Base-by-base conservation (phyloP, 2,329 filamentous ascomycete species). In the Chlorencoelia australis region DNA sequence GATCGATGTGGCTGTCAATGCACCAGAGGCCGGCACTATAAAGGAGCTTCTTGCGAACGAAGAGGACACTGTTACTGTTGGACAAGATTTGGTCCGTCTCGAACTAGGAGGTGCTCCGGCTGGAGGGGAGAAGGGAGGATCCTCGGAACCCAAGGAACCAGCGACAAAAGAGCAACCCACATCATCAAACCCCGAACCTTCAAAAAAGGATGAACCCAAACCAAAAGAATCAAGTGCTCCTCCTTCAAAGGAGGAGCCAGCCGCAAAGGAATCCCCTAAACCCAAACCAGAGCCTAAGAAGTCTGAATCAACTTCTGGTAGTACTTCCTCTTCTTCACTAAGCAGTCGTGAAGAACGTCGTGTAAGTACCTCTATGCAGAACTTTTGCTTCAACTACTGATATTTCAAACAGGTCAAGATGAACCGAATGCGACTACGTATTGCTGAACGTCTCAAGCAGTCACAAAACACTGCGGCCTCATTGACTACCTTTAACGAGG, bases 401-500 rank as follows among this genome's bases (percentile, higher is more conserved):
- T 27, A 27, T 35, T 14, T 43, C 28, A 37, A 45, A 38, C 52
- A 91, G 84, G 86, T 96, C 55, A 98, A 98, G 73, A 98, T 98
- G 91, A 96, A 96, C 71, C 86, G 91, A 48, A 98, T 98, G 91
- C 87, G 91, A 48, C 76, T 96, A 43, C 81, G 91, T 44, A 98
- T 96, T 51, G 86, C 91, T 33, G 91, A 98, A 69, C 87, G 91
- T 51, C 75, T 98, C 48, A 98, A 98, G 76, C 91, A 98, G 62
- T 96, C 91, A 14, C 91, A 98, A 61, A 98, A 98, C 67, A 96
- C 91, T 2, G 89, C 91, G 33, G 91, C 91, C 29, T 94, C 91
- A 4, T 71, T 98, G 35, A 96, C 91, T 31, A 98, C 91, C 17
- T 98, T 98, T 73, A 95, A 98, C 63, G 89, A 96, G 64, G 91